phyloP scores from a whole-genome alignment of 345 rosid genomes.

The Abelmoschus esculentus region DNA sequence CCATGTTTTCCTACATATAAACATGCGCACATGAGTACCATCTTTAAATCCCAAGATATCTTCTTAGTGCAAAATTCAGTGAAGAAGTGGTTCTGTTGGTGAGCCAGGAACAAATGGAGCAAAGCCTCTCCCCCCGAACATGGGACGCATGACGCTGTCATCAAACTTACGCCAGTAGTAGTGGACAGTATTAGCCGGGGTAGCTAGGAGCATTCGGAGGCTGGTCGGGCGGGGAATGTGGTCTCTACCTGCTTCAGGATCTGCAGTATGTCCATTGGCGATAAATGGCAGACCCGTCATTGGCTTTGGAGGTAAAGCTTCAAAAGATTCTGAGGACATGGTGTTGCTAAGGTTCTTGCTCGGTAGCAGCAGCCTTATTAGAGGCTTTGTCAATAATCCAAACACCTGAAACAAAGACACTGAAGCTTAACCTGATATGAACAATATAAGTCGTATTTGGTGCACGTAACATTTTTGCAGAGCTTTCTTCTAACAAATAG shows the following conservation, averaged over 20 bases:
- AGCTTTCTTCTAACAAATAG: no score
- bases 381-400: no score
- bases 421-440: not conserved
- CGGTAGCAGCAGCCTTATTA: no score
- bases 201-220: conserved; percentile 45
- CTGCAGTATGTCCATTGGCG: conserved; percentile 11
- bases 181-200: conserved; percentile 48
- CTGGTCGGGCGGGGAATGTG: conserved; percentile 35
- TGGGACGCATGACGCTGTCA: conserved; percentile 58
- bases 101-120: conserved; percentile 33
- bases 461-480: no score
- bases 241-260: conserved; percentile 15
- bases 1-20: not conserved
- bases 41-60: not conserved
- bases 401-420: no score
- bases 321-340: no score
- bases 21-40: not conserved
- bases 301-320: not conserved
- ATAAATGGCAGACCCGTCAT: not conserved
- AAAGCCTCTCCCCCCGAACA: conserved; percentile 77
- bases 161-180: conserved; percentile 70
- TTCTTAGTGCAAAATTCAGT: not conserved
- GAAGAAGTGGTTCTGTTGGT: conserved; percentile 24
- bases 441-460: not conserved
- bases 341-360: no score